Base-by-base conservation (phyloP, 2,329 filamentous ascomycete species). In the Grosmannia huntii region DNA sequence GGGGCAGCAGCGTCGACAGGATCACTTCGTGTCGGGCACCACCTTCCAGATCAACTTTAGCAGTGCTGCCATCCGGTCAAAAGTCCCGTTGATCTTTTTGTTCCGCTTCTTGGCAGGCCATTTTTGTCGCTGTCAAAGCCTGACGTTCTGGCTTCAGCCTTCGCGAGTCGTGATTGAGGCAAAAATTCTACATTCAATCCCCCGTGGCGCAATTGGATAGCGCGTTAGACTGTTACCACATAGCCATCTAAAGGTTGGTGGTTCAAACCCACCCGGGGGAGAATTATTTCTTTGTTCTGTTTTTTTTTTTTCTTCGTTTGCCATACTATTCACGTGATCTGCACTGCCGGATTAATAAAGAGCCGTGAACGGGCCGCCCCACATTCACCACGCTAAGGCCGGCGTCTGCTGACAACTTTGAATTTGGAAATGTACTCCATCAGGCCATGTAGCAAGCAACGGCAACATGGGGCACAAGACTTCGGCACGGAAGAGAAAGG, bases 401-500 rank as follows among this genome's bases (percentile, higher is more conserved):
- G 38, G 38, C 38, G 38, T 41, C 12, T 38, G 10, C 36, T 10
- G 36, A 38, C 16, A 16, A 16, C 28, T 38, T 19, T 41, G 38
- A 41, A 14, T 41, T 41, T 41, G 38, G 3, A 41, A 41, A 41
- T 25, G 12, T 14, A 10, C 23, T 25, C 21, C 23, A 50, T 27
- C 21, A 14, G 21, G 21, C 9, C 21, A 27, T 50, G 23, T 23
- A 21, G 23, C 21, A 9, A 53, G 52, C 52, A 54, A 25, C 33
- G 21, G 27, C 53, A 59, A 19, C 46, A 61, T 60, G 60, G 56
- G 46, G 21, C 19, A 25, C 31, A 80, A 76, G 59, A 67, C 71
- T 3, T 70, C 73, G 28, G 75, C 79, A 65, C 71, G 75, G 59
- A 77, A 78, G 68, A 71, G 73, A 46, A 70, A 69, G 23, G 68